Evolutionary conservation across 2,329 filamentous ascomycete species (phyloP).

Genomic region (Davidsoniella eucalypti): DNA sequence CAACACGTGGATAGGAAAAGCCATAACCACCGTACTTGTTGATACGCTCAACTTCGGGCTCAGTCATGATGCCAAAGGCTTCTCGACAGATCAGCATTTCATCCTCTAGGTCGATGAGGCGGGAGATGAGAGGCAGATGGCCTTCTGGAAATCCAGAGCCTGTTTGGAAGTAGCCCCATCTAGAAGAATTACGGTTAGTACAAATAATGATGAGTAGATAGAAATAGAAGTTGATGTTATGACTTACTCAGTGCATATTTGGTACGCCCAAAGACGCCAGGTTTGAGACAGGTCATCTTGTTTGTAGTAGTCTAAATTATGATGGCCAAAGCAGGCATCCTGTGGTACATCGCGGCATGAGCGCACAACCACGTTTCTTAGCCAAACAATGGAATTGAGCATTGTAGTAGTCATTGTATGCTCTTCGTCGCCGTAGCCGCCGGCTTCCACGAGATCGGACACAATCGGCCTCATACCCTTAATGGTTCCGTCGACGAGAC

Average conservation of each 20-base stretch:
- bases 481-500: too few relatives aligned
- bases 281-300: constrained; percentile 8
- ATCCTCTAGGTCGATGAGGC: constrained; percentile 49
- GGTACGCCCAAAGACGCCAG: constrained; percentile 29
- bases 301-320: constrained; percentile 16
- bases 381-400: constrained; percentile 36
- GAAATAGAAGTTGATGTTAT: too few relatives aligned
- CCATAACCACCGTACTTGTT: constrained; percentile 63
- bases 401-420: constrained; percentile 25
- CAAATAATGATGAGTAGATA: too few relatives aligned
- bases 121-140: constrained; percentile 58
- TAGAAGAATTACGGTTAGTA: too few relatives aligned
- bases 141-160: too few relatives aligned
- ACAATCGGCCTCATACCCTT: too few relatives aligned
- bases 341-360: constrained; percentile 17
- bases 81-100: constrained; percentile 43
- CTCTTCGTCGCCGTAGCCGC: constrained; percentile 25
- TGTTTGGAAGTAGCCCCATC: too few relatives aligned
- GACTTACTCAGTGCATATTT: constrained; percentile 37
- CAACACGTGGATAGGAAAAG: constrained; percentile 59
- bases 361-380: constrained; percentile 19
- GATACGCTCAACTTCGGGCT: constrained; percentile 46
- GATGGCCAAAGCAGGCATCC: constrained; percentile 24
- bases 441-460: constrained; percentile 10
- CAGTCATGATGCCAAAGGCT: constrained; percentile 51